Percentiles rank a stretch among this genome's conserved stretches.
Conservation (phyloP, 768 basidiomycete species). For the Macrolepiota albuminosa region DNA sequence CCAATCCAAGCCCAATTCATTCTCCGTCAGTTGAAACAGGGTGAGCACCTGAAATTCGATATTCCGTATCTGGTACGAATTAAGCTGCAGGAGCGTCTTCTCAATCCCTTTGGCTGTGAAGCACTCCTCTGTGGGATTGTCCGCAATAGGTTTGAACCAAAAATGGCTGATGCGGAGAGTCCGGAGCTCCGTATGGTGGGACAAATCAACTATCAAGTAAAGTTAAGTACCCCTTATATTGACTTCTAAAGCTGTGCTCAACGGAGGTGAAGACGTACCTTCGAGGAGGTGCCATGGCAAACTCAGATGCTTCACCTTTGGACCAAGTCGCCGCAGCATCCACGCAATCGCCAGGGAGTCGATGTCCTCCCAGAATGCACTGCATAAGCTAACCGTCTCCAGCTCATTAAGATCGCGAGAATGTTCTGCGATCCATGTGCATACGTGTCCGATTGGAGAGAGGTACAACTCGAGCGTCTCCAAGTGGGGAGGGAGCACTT, state of each 20-base stretch:
- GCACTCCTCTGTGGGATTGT: slow-evolving; percentile 12
- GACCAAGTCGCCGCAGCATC: slow-evolving; percentile 20
- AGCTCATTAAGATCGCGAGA: slow-evolving; percentile 10
- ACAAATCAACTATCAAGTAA: slow-evolving; percentile 14
- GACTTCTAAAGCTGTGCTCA: neutral
- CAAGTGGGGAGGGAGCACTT: slow-evolving; percentile 14
- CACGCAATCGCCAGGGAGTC: slow-evolving; percentile 19
- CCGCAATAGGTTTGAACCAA: slow-evolving; percentile 15
- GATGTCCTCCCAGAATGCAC: slow-evolving; percentile 18
- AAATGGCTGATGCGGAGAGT: slow-evolving; percentile 21
- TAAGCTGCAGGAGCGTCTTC: slow-evolving; percentile 15
- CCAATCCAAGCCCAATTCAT: slow-evolving; percentile 14
- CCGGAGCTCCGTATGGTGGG: slow-evolving; percentile 15
- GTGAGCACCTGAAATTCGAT: slow-evolving; percentile 12
- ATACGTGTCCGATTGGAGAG: slow-evolving; percentile 17
- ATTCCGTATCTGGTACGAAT: slow-evolving; percentile 12
- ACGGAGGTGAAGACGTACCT: slow-evolving; percentile 14
- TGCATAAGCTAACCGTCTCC: slow-evolving; percentile 14
- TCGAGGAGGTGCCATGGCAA: slow-evolving; percentile 21
- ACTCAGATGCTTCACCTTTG: slow-evolving; percentile 19
- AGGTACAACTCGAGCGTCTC: slow-evolving; percentile 16
- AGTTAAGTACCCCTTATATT: neutral
- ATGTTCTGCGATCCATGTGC: slow-evolving; percentile 16
- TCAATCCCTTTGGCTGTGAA: slow-evolving; percentile 15
- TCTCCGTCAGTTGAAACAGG: slow-evolving; percentile 9